These are phyloP conservation scores for Phytophthora litchii DNA, from an alignment of 352 stramenopile species.

Conservation along the genomic window DNA sequence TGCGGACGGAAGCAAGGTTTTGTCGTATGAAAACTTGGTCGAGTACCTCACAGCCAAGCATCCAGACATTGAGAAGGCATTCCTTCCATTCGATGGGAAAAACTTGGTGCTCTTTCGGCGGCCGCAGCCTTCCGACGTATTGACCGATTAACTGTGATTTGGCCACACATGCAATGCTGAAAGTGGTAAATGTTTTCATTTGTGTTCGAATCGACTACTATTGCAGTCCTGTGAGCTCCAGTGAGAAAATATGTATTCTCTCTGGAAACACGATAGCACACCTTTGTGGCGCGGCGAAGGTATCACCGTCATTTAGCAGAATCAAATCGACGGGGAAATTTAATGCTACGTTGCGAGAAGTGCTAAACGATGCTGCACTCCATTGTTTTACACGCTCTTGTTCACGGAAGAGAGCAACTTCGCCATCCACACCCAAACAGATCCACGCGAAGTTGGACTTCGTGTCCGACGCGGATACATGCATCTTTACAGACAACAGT, in stretches of 20 bases:
- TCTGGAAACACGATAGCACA: conserved; percentile 38
- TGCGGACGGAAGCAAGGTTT: conserved; percentile 54
- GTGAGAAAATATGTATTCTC: conserved; percentile 35
- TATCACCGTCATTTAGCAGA: conserved; percentile 7
- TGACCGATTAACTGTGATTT: no score
- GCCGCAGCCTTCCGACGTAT: conserved; percentile 5
- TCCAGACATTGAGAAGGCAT: conserved; percentile 57
- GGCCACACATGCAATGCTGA: conserved; percentile 1
- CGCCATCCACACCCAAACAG: conserved; percentile 41
- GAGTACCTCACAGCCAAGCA: conserved; percentile 82
- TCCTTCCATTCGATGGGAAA: conserved; percentile 83
- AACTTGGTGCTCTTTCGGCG: conserved; percentile 81
- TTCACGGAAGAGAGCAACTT: conserved; percentile 47
- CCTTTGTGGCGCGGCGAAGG: conserved; percentile 8
- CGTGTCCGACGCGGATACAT: neutral
- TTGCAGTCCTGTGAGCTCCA: conserved; percentile 20
- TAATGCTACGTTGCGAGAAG: conserved; percentile 4
- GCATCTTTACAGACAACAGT: conserved; percentile 31
- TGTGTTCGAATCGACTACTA: conserved; percentile 3
- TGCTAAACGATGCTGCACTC: conserved; percentile 17
- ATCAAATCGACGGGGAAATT: conserved; percentile 40
- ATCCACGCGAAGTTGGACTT: conserved; percentile 39
- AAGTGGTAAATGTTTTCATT: conserved; percentile 10
- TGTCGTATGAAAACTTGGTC: conserved; percentile 82
- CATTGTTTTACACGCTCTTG: conserved; percentile 39